phyloP scores from a whole-genome alignment of 495 filamentous ascomycete species.

The Aspergillus taichungensis region DNA sequence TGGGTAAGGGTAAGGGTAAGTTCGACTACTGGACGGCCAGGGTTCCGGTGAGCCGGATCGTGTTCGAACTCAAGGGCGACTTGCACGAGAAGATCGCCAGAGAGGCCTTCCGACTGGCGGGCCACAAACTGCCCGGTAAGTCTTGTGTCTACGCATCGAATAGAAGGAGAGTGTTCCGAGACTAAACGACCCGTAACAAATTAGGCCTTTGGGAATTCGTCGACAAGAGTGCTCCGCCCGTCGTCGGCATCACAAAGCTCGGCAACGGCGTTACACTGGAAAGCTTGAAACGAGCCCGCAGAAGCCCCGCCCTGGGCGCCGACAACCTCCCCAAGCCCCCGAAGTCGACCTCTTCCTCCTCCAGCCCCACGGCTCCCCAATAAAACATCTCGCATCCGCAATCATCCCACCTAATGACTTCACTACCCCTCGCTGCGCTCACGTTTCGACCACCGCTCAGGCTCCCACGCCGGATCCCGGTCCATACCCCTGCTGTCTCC shows the following conservation, averaged over 20 bases:
- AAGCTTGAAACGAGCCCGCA: slow-evolving; percentile 65
- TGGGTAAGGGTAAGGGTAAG: slow-evolving; percentile 97
- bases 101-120: slow-evolving; percentile 90
- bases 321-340: slow-evolving; percentile 24
- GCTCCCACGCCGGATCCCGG: slow-evolving; percentile 48
- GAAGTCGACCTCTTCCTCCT: slow-evolving; percentile 31
- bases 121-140: slow-evolving; percentile 89
- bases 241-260: slow-evolving; percentile 91
- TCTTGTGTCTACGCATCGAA: slow-evolving; percentile 5
- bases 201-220: slow-evolving; percentile 89
- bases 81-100: slow-evolving; percentile 89
- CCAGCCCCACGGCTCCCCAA: slow-evolving; percentile 32
- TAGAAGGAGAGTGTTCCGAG: background rate
- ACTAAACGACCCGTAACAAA: slow-evolving; percentile 15
- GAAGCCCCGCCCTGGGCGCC: slow-evolving; percentile 48
- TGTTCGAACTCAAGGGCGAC: slow-evolving; percentile 87
- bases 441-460: slow-evolving; percentile 19
- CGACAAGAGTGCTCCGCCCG: slow-evolving; percentile 79
- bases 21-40: slow-evolving; percentile 95
- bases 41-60: slow-evolving; percentile 75
- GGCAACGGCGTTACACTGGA: slow-evolving; percentile 70
- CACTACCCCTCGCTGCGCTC: slow-evolving; percentile 5
- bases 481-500: slow-evolving; percentile 54
- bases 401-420: slow-evolving; percentile 8
- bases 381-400: slow-evolving; percentile 15